These are phyloP conservation scores for Dactylellina cionopaga DNA, from an alignment of 2,329 filamentous ascomycete species.

Conservation along the genomic window DNA sequence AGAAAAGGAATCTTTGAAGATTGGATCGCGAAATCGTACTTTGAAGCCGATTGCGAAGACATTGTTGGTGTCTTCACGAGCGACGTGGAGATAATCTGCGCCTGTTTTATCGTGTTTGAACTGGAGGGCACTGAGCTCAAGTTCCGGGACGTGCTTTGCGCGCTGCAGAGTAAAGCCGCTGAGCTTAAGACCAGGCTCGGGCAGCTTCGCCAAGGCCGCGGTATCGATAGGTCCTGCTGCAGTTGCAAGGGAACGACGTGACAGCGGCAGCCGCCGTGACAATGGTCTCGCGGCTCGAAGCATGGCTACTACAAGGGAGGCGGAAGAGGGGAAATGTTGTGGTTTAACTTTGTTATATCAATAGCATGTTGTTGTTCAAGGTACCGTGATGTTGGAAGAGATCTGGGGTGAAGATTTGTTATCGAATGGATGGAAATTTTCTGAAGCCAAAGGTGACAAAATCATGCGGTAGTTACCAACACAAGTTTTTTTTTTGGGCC, in stretches of 20 bases:
- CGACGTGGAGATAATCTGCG: conserved; percentile 94
- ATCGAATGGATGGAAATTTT: conserved; percentile 5
- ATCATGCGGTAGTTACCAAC: no score
- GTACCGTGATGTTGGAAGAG: background rate
- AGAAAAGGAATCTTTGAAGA: background rate
- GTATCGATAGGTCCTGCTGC: conserved; percentile 65
- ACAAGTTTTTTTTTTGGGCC: no score
- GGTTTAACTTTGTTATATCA: background rate
- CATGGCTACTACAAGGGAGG: conserved; percentile 5
- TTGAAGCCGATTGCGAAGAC: conserved; percentile 99
- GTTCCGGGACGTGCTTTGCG: conserved; percentile 90
- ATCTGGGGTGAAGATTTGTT: background rate
- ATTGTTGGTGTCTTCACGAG: conserved; percentile 96
- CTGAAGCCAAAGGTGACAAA: no score
- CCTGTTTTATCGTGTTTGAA: conserved; percentile 94
- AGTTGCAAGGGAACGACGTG: conserved; percentile 62
- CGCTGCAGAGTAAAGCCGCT: conserved; percentile 93
- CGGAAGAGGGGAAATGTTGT: background rate
- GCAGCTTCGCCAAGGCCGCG: conserved; percentile 78
- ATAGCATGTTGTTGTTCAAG: conserved; percentile 10
- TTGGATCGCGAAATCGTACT: conserved; percentile 9
- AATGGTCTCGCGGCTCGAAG: conserved; percentile 32
- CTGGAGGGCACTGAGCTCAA: conserved; percentile 89
- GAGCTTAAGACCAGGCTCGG: conserved; percentile 82
- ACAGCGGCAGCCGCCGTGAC: conserved; percentile 39